These are phyloP conservation scores for Babesia ovis DNA, from an alignment of 169 alveolate genomes.

Conservation along the genomic window DNA sequence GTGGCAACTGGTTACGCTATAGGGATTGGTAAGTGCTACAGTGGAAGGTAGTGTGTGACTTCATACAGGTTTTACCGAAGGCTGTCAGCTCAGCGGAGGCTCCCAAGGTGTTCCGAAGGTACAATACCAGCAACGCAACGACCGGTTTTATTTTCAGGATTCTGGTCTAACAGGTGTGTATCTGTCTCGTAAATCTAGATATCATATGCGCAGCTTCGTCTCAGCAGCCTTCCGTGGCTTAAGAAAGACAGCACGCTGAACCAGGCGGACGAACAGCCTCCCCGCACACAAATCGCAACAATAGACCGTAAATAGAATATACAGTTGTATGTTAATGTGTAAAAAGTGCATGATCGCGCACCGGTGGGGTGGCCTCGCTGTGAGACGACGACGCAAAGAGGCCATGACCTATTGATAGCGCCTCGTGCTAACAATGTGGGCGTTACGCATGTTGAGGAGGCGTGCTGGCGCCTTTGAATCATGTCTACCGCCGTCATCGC, in stretches of 20 bases:
- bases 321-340: neutral
- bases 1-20: slow-evolving; percentile 76
- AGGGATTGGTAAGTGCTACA: slow-evolving; percentile 71
- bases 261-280: neutral
- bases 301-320: neutral
- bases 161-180: slow-evolving; percentile 72
- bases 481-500: slow-evolving; percentile 31
- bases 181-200: neutral
- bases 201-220: slow-evolving; percentile 27
- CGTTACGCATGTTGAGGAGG: neutral
- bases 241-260: slow-evolving; percentile 17
- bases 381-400: neutral
- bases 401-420: neutral
- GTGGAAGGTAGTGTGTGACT: neutral
- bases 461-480: slow-evolving; percentile 1
- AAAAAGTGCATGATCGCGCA: neutral
- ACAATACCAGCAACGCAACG: slow-evolving; percentile 8
- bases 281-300: neutral
- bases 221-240: slow-evolving; percentile 19
- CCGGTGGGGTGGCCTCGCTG: slow-evolving; percentile 5
- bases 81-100: slow-evolving; percentile 21
- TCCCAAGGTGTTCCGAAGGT: slow-evolving; percentile 42
- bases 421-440: slow-evolving; percentile 6
- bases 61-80: slow-evolving; percentile 55
- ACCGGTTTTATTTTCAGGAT: slow-evolving; percentile 73